Evolutionary conservation across 2,329 filamentous ascomycete species (phyloP).

Genomic region (Alternaria arborescens): DNA sequence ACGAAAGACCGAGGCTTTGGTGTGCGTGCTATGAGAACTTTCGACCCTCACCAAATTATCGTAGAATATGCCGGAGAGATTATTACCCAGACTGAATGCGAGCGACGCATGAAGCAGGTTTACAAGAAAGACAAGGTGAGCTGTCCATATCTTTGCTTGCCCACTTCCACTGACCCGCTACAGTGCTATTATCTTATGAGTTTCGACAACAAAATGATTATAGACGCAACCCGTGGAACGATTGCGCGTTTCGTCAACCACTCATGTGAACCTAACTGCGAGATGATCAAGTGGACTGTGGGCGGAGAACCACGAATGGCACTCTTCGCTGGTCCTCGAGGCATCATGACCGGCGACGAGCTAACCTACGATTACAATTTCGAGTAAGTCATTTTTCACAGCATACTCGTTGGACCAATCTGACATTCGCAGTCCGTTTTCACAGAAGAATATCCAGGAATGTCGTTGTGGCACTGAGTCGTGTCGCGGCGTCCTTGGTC

Average conservation of each 20-base stretch:
- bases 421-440: slow-evolving; percentile 49
- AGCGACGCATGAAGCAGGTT: slow-evolving; percentile 88
- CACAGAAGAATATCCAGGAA: slow-evolving; percentile 68
- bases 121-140: slow-evolving; percentile 93
- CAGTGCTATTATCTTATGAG: slow-evolving; percentile 99
- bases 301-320: slow-evolving; percentile 94
- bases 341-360: slow-evolving; percentile 94
- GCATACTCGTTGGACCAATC: neutral
- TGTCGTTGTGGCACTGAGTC: slow-evolving; percentile 69
- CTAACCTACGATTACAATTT: slow-evolving; percentile 92
- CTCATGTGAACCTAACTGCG: slow-evolving; percentile 93
- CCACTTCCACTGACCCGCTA: slow-evolving; percentile 25
- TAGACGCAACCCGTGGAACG: slow-evolving; percentile 93
- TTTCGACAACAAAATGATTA: slow-evolving; percentile 98
- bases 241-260: slow-evolving; percentile 99
- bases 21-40: slow-evolving; percentile 87
- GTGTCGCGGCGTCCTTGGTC: slow-evolving; percentile 70
- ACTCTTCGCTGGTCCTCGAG: slow-evolving; percentile 87
- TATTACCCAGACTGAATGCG: slow-evolving; percentile 92
- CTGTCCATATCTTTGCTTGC: neutral
- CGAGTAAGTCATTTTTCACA: slow-evolving; percentile 58
- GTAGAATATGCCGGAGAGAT: slow-evolving; percentile 99
- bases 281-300: slow-evolving; percentile 98
- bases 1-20: slow-evolving; percentile 89
- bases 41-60: slow-evolving; percentile 90